phyloP scores from a whole-genome alignment of 208 protist genomes.

The Acanthamoeba rhysodes region DNA sequence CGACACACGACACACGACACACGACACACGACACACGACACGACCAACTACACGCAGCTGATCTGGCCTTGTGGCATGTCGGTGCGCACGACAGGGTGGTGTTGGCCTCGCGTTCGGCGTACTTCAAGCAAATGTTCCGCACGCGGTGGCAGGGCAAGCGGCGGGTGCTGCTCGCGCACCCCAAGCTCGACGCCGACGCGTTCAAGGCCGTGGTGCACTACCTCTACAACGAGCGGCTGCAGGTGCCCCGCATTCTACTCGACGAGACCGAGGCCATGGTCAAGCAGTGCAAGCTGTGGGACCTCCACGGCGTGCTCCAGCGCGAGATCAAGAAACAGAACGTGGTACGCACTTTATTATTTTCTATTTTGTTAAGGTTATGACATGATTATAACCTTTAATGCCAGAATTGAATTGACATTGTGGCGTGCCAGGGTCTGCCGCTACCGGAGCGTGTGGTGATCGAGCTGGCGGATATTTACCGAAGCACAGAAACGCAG shows the following conservation, averaged over 20 bases:
- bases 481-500: neutral
- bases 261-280: conserved; percentile 7
- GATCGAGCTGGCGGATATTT: conserved; percentile 5
- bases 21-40: neutral
- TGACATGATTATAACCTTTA: no score
- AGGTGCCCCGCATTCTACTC: conserved; percentile 8
- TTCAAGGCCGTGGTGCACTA: conserved; percentile 63
- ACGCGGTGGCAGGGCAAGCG: conserved; percentile 53
- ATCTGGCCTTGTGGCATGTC: neutral
- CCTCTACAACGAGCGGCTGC: conserved; percentile 49
- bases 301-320: conserved; percentile 16
- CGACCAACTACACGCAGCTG: neutral
- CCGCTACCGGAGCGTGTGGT: conserved; percentile 35
- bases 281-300: conserved; percentile 8
- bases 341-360: neutral
- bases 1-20: neutral
- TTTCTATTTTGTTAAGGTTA: no score
- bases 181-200: neutral
- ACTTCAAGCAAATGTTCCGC: conserved; percentile 16
- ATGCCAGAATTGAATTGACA: no score
- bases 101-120: neutral
- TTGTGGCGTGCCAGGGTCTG: neutral
- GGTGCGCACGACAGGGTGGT: neutral
- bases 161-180: neutral
- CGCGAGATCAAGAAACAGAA: conserved; percentile 26